phyloP scores from a whole-genome alignment of 2,329 filamentous ascomycete species.

The Stenocarpella maydis region DNA sequence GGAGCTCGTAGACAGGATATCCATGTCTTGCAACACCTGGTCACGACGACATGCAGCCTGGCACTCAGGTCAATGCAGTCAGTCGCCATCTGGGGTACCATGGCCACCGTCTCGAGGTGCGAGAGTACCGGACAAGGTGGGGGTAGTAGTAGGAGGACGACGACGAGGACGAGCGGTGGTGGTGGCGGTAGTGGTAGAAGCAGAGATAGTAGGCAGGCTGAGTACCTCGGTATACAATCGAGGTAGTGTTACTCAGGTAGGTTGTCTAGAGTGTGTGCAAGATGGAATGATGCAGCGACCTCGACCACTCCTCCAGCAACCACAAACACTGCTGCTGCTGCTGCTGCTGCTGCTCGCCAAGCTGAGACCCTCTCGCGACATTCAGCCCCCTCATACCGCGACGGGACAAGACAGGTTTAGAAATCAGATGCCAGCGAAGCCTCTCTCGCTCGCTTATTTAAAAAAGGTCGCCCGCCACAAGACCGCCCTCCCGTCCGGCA shows the following conservation, averaged over 20 bases:
- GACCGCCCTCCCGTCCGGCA: not conserved
- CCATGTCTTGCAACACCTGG: not conserved
- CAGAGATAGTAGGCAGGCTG: too few relatives aligned
- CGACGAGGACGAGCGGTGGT: too few relatives aligned
- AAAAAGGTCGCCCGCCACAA: slow-evolving; percentile 10
- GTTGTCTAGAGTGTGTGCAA: not conserved
- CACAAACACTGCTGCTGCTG: slow-evolving; percentile 6
- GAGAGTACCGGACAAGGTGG: not conserved
- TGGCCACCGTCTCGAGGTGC: not conserved
- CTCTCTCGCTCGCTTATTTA: slow-evolving; percentile 21
- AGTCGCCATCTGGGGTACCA: not conserved
- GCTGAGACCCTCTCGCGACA: slow-evolving; percentile 17
- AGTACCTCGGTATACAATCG: too few relatives aligned
- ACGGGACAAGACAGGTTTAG: slow-evolving; percentile 24
- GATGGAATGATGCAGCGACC: not conserved
- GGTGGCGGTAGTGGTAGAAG: not conserved
- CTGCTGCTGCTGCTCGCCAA: slow-evolving; percentile 8
- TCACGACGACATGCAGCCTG: slow-evolving; percentile 18
- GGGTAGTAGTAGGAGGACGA: not conserved
- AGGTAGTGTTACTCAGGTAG: too few relatives aligned
- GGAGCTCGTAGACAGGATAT: slow-evolving; percentile 8
- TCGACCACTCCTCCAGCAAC: not conserved
- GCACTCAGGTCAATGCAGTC: slow-evolving; percentile 23
- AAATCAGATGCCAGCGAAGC: slow-evolving; percentile 3
- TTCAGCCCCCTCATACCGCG: not conserved